Percentiles rank a stretch among this genome's conserved stretches.
These are phyloP conservation scores for Dendrobium chrysotoxum DNA, from an alignment of 106 monocot species.

Conservation along the genomic window DNA sequence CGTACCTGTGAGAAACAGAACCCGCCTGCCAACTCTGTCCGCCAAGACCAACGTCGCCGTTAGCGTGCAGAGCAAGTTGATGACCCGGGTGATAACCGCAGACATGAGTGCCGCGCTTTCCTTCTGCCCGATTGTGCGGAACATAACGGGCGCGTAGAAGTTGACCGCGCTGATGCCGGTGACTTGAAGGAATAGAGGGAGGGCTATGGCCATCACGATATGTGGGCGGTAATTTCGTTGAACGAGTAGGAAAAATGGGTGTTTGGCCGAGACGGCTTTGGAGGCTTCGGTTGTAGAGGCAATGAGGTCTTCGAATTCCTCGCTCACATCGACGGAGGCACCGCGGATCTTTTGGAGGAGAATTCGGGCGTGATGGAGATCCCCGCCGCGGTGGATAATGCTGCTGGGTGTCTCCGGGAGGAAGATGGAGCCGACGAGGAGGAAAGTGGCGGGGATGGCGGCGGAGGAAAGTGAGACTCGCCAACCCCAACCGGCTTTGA, in stretches of 20 bases:
- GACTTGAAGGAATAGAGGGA: constrained; percentile 33
- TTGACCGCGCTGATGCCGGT: constrained; percentile 64
- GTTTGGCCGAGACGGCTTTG: background rate
- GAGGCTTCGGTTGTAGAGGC: constrained; percentile 1
- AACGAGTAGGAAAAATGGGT: constrained; percentile 8
- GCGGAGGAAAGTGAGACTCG: constrained; percentile 27
- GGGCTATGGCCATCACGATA: constrained; percentile 36
- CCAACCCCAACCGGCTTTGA: constrained; percentile 28
- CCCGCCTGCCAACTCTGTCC: constrained; percentile 11
- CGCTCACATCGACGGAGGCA: constrained; percentile 16
- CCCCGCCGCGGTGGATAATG: constrained; percentile 34
- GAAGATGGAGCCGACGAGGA: constrained; percentile 22
- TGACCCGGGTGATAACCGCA: constrained; percentile 5
- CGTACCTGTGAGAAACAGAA: background rate
- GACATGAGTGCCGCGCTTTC: constrained; percentile 13
- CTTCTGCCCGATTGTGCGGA: constrained; percentile 13
- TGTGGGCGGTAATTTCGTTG: constrained; percentile 31
- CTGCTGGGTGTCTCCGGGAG: constrained; percentile 40
- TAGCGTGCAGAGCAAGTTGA: background rate
- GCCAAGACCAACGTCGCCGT: constrained; percentile 33
- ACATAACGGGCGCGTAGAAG: constrained; percentile 41
- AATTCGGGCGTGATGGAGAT: constrained; percentile 9
- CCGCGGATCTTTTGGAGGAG: constrained; percentile 47
- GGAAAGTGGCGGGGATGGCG: constrained; percentile 20
- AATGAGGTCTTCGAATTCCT: constrained; percentile 33